Evolutionary conservation across 176 grass and related monocot genomes (phyloP), one percentile per base, ranked within the genome.

Genomic region (Phoenix dactylifera): DNA sequence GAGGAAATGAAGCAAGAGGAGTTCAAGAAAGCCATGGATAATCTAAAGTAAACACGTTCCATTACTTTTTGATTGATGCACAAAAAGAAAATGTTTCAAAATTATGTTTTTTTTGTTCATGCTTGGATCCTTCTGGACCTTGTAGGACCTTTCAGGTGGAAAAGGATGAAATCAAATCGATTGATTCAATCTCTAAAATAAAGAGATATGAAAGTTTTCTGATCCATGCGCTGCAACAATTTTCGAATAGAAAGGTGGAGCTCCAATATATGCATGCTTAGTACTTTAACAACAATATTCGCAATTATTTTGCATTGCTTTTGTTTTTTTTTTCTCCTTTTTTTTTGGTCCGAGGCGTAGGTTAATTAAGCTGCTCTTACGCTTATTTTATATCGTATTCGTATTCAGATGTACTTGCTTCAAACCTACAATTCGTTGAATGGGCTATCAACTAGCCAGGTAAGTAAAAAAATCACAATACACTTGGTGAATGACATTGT

Each of bases 71-170:
- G 54, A 22, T 56, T 9, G n/a, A 23, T 15, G 6, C 7, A 20
- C 19, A 56, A 56, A 14, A 56, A 56, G 35, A 44, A 44, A 44
- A 44, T 44, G 2, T 22, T 56, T 22, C 54, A 3, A 56, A 23
- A 5, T 56, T 56, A 56, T 56, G 18, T 23, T 16, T 56, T 56
- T 16, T 56, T 56, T 14, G 5, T 14, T 9, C 16, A 26, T 60
- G 4, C 29, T 35, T 26, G 17, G 12, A 56, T 60, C 17, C 26
- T 30, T 7, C 17, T 20, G 25, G 29, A 17, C 25, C 26, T n/a
- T 60, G 26, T 60, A 60, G 58, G 58, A 60, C 5, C 25, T 60
- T 60, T 39, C 25, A 60, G 26, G 9, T 60, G n/a, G 58, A 60
- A 4, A 3, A 60, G 18, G 4, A 15, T 6, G 16, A 30, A 29